phyloP scores from a whole-genome alignment of 345 rosid genomes.

The Barbarea vulgaris region DNA sequence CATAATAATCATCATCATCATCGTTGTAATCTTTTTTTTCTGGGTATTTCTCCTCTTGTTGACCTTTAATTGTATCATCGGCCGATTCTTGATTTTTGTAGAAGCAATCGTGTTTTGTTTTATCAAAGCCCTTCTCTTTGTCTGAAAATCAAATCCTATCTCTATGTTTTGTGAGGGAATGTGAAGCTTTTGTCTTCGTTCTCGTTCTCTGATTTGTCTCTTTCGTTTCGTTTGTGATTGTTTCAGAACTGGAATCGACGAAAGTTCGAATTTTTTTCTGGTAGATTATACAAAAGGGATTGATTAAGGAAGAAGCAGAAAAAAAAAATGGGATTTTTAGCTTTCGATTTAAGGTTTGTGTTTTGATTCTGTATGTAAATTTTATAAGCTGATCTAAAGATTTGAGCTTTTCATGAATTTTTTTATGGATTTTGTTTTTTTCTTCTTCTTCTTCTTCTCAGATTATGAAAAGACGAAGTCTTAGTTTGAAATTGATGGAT shows the following conservation, averaged over 20 bases:
- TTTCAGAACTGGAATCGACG: conserved; percentile 23
- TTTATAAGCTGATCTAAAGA: conserved; percentile 29
- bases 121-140: conserved; percentile 27
- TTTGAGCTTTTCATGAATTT: conserved; percentile 6
- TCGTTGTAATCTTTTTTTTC: conserved; percentile 28
- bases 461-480: conserved; percentile 21
- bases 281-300: conserved; percentile 9
- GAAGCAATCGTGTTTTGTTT: not conserved
- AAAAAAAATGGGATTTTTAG: conserved; percentile 4
- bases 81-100: conserved; percentile 6
- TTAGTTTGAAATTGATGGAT: not conserved
- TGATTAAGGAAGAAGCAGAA: conserved; percentile 22
- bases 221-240: not conserved
- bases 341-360: conserved; percentile 35
- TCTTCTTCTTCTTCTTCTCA: conserved; percentile 3
- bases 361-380: conserved; percentile 27
- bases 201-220: conserved; percentile 33
- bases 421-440: not conserved
- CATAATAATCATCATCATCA: conserved; percentile 38
- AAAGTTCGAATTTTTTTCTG: conserved; percentile 37
- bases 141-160: conserved; percentile 22
- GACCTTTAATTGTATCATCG: conserved; percentile 27
- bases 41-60: conserved; percentile 23
- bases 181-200: conserved; percentile 21
- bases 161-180: conserved; percentile 4